Conservation (phyloP, 148 eudicot species). For the Rheum nobile region DNA sequence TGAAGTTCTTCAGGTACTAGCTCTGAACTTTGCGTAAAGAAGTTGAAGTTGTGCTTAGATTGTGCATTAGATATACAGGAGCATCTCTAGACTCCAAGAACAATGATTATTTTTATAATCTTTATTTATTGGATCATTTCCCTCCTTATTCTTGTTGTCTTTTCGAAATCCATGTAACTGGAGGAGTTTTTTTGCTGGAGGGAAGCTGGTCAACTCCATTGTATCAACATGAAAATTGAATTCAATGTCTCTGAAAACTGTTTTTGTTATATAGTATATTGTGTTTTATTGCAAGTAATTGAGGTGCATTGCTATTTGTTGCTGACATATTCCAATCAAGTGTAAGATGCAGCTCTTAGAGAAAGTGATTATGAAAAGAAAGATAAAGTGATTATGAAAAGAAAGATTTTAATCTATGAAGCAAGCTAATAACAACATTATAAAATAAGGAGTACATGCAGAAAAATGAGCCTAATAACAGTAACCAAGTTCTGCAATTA, state of each 20-base stretch:
- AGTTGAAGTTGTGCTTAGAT: constrained; percentile 2
- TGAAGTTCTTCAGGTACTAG: background rate
- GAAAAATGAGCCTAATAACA: too few relatives aligned
- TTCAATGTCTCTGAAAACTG: background rate
- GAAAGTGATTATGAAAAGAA: too few relatives aligned
- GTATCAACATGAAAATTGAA: background rate
- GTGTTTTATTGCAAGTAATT: background rate
- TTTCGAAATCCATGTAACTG: constrained; percentile 13
- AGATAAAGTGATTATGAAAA: too few relatives aligned
- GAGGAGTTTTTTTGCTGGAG: background rate
- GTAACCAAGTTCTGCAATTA: too few relatives aligned
- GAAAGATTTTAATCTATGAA: too few relatives aligned
- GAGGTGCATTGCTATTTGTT: background rate
- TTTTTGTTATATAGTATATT: background rate
- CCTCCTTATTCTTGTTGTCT: background rate
- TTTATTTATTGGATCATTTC: background rate
- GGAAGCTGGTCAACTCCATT: background rate
- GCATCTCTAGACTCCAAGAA: background rate
- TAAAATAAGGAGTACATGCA: too few relatives aligned
- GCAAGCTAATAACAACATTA: too few relatives aligned
- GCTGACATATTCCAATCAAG: background rate
- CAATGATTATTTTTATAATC: background rate
- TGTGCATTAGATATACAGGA: background rate
- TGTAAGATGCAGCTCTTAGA: too few relatives aligned
- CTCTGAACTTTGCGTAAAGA: background rate